These are phyloP conservation scores for Colletotrichum chrysophilum DNA, from an alignment of 2,329 filamentous ascomycete genomes.

Conservation along the genomic window DNA sequence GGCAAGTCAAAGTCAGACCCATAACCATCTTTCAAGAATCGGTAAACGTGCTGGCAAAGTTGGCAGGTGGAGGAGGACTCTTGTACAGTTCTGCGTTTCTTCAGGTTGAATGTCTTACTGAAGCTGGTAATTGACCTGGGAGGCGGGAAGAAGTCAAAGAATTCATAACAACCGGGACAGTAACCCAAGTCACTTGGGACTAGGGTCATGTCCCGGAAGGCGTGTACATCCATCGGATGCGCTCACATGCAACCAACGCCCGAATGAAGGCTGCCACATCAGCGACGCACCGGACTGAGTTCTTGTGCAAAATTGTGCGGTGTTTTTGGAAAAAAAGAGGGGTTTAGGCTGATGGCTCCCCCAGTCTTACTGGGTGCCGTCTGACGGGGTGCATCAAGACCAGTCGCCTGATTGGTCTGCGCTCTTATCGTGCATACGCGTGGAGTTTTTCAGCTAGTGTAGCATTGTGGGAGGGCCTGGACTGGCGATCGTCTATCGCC, in stretches of 20 bases:
- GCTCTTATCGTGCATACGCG: not conserved
- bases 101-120: not conserved
- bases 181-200: too few species aligned
- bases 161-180: not conserved
- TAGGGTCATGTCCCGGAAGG: not conserved
- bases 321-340: not conserved
- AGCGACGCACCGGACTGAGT: not conserved
- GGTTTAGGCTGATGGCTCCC: not conserved
- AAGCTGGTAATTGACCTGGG: not conserved
- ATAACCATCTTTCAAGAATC: not conserved
- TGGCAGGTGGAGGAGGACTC: rapidly evolving
- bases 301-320: not conserved
- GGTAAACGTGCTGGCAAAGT: not conserved
- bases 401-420: not conserved
- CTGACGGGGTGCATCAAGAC: not conserved
- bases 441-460: not conserved
- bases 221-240: not conserved
- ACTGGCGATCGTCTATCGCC: not conserved
- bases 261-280: not conserved
- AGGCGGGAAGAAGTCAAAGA: not conserved
- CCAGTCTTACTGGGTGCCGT: not conserved
- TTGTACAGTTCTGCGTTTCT: not conserved
- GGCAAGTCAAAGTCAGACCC: too few species aligned
- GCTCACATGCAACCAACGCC: not conserved
- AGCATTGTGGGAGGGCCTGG: not conserved